Evolutionary conservation across 139 green algal genomes (phyloP), one percentile per base, ranked within the genome.

Genomic region (Micractinium sp.): DNA sequence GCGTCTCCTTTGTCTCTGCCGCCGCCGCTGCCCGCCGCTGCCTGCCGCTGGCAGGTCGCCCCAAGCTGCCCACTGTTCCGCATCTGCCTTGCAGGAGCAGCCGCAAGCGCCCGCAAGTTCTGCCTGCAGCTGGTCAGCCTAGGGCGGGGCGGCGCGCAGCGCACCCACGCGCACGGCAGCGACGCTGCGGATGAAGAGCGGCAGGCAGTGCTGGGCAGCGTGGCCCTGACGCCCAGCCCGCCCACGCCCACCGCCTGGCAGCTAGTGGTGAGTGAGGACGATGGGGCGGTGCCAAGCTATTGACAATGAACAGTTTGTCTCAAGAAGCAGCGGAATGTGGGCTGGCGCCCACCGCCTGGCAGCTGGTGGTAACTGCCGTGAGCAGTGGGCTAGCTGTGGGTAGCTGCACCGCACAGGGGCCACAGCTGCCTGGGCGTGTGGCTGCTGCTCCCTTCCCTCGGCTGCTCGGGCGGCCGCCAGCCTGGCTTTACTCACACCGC

Each of bases 241-340:
- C n/a, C 36, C n/a, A 60, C 56, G n/a, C n/a, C 31, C 7, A 29
- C 47, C 19, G 31, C 41, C 3, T 86, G 81, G 81, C 56, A 86
- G 60, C 81, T 86, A 33, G n/a, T 86, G 81, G 81, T 86, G 56
- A 35, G 81, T 75, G 67, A n/a, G 67, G 29, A 75, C 23, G 15
- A 75, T 75, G 16, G 12, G n/a, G n/a, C 16, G 7, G n/a, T 12
- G n/a, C 74, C 4, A 12, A 47, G 12, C 74, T 41, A 31, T 80
- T 9, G 74, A 27, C 74, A 23, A 41, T 14, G 74, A 22, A 12
- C 77, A 20, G 36, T 25, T 82, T 33, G 36, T 22, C 20, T 35
- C 39, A 31, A 2, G 38, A 22, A 19, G 66, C 27, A 36, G 27
- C 36, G 63, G 20, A 3, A 23, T 25, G 20, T 25, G 63, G 20